Percentiles rank a stretch among this genome's conserved stretches.
These are phyloP conservation scores for Cenchrus americanus DNA, from an alignment of 176 grass and related monocot genomes.

Conservation along the genomic window DNA sequence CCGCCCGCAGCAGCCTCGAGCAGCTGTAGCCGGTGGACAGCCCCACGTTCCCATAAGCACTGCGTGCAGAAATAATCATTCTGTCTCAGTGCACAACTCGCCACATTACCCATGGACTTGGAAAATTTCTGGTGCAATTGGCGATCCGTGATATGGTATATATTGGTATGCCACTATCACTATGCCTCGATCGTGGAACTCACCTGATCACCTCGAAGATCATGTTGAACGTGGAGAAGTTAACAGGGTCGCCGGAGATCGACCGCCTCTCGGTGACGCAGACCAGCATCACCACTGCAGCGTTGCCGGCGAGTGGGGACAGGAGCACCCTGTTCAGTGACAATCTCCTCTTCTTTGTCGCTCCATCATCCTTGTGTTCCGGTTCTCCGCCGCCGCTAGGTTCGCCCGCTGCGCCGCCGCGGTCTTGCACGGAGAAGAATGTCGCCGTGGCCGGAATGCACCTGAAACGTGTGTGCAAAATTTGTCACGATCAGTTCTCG, in stretches of 20 bases:
- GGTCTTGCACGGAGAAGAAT: conserved; percentile 33
- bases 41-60: conserved; percentile 74
- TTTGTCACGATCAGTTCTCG: neutral
- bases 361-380: conserved; percentile 16
- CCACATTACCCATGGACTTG: neutral
- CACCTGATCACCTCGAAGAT: conserved; percentile 80
- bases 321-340: conserved; percentile 36
- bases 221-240: conserved; percentile 75
- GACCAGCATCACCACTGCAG: conserved; percentile 42
- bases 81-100: neutral
- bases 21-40: conserved; percentile 72
- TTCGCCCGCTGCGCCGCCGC: neutral
- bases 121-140: neutral
- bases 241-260: conserved; percentile 65
- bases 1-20: conserved; percentile 45
- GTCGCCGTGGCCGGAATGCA: conserved; percentile 53
- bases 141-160: neutral
- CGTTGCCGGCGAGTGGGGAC: conserved; percentile 41
- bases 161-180: too few species aligned
- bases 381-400: neutral
- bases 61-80: conserved; percentile 4
- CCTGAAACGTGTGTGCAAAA: conserved; percentile 41
- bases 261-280: conserved; percentile 77
- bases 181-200: neutral
- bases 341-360: neutral